A percentile compares a stretch with the other conserved stretches of the same genome.
Conservation (phyloP, 805 yeast genomes). For the Kuraishia hungarica region DNA sequence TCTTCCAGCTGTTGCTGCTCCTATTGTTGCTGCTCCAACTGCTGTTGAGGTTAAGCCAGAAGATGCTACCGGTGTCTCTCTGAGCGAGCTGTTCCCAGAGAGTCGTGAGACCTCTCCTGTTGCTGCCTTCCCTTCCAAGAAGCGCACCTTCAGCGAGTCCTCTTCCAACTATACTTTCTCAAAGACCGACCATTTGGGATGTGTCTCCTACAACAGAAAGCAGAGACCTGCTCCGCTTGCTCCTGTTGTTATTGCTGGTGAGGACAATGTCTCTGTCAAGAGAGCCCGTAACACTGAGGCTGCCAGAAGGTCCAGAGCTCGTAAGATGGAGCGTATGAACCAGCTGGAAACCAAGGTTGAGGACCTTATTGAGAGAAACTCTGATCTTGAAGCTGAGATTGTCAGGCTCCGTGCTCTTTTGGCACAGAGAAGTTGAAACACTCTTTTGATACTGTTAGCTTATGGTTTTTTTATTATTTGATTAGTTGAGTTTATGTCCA, state of each 20-base stretch:
- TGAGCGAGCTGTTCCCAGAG: neutral
- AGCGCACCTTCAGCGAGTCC: slow-evolving; percentile 1
- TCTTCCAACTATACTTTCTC: neutral
- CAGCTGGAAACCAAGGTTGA: slow-evolving; percentile 78
- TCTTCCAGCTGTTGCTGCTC: slow-evolving; percentile 7
- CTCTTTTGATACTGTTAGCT: too few species aligned
- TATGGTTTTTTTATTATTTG: neutral
- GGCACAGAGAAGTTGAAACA: neutral
- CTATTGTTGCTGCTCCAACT: neutral
- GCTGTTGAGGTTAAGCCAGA: slow-evolving; percentile 10
- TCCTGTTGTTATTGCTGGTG: slow-evolving; percentile 53
- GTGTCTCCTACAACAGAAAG: slow-evolving; percentile 71
- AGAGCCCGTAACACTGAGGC: slow-evolving; percentile 98
- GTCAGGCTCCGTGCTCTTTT: slow-evolving; percentile 6
- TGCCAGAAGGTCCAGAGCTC: slow-evolving; percentile 90
- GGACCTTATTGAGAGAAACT: slow-evolving; percentile 49
- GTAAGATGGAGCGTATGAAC: slow-evolving; percentile 81
- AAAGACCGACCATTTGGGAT: slow-evolving; percentile 58
- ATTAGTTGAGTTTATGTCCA: neutral
- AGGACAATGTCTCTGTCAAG: slow-evolving; percentile 69
- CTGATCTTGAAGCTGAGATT: slow-evolving; percentile 55
- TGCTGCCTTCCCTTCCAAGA: neutral
- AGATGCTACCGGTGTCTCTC: neutral
- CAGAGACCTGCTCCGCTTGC: slow-evolving; percentile 62
- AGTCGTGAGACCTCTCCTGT: neutral